These are phyloP conservation scores for Curvularia verruculosa DNA, from an alignment of 2,329 filamentous ascomycete genomes.

Conservation along the genomic window DNA sequence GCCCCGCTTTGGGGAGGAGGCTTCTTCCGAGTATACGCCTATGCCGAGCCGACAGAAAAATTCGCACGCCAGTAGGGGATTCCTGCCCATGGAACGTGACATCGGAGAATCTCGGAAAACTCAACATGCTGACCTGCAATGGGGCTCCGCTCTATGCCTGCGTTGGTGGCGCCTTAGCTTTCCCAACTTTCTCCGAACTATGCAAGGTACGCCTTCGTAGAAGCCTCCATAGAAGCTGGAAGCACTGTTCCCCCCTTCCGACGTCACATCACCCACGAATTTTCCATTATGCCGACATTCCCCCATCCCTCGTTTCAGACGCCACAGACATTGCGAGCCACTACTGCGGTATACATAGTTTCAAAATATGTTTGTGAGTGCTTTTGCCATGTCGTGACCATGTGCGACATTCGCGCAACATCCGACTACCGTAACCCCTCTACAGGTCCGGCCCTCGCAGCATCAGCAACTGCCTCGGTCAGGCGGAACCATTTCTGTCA, in stretches of 20 bases:
- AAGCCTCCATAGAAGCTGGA: constrained; percentile 19
- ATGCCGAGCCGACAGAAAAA: constrained; percentile 31
- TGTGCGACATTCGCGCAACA: constrained; percentile 15
- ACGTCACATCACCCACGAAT: constrained; percentile 14
- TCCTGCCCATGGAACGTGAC: constrained; percentile 24
- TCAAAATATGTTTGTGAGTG: constrained; percentile 6
- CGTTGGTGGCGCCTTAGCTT: constrained; percentile 28
- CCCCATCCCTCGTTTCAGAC: constrained; percentile 7
- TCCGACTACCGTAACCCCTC: constrained; percentile 11
- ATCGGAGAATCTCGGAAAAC: constrained; percentile 33
- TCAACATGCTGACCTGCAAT: constrained; percentile 11
- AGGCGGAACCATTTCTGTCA: constrained; percentile 3
- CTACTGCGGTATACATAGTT: constrained; percentile 9
- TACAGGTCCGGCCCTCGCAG: not conserved
- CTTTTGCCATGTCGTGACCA: constrained; percentile 1
- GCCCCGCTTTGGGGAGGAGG: constrained; percentile 31
- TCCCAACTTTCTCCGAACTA: constrained; percentile 23
- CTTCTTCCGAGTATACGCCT: constrained; percentile 34
- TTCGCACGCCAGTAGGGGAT: constrained; percentile 27
- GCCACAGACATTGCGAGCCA: constrained; percentile 4
- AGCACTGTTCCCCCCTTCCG: constrained; percentile 13
- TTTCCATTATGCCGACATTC: constrained; percentile 17
- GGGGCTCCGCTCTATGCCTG: constrained; percentile 25
- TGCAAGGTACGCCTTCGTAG: constrained; percentile 30
- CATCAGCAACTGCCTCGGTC: not conserved